phyloP scores from a whole-genome alignment of 192 early-diverging fungal species.

The Coemansia erecta region DNA sequence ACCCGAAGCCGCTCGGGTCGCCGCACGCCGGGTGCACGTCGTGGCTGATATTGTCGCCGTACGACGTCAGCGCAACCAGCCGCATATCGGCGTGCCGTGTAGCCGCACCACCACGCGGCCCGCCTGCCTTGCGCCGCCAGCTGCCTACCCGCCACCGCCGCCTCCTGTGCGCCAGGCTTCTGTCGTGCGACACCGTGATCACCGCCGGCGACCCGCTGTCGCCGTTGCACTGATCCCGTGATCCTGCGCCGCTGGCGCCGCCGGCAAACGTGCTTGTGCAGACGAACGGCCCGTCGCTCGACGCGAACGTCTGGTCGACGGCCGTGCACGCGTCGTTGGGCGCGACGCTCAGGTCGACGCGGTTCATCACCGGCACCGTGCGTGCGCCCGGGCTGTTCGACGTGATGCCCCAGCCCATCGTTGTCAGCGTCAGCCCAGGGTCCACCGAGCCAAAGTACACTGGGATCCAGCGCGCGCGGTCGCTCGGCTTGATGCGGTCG shows the following conservation, averaged over 20 bases:
- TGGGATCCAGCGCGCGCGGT: conserved; percentile 23
- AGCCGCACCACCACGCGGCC: too few relatives aligned
- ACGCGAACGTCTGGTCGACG: conserved; percentile 21
- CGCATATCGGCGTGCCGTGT: conserved; percentile 8
- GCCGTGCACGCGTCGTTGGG: conserved; percentile 7
- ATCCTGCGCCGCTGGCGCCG: not conserved
- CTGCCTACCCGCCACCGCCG: not conserved
- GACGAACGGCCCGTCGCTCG: conserved; percentile 38
- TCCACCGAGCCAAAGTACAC: conserved; percentile 31
- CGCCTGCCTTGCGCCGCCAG: not conserved
- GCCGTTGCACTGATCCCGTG: conserved; percentile 47
- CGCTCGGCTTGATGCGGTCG: conserved; percentile 5
- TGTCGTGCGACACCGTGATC: conserved; percentile 7
- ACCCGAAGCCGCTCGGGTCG: conserved; percentile 40
- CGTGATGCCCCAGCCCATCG: conserved; percentile 54
- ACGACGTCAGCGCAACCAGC: conserved; percentile 49
- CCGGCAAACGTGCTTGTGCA: conserved; percentile 33
- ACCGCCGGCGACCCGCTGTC: conserved; percentile 46
- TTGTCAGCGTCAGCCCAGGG: conserved; percentile 13
- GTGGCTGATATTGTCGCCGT: conserved; percentile 40
- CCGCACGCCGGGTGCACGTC: conserved; percentile 40
- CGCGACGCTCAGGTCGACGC: conserved; percentile 27
- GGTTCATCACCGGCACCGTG: conserved; percentile 27
- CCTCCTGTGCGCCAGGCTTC: not conserved
- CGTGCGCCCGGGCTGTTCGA: conserved; percentile 15